phyloP scores from a whole-genome alignment of 768 basidiomycete genomes.

The Amanita polypyramis region DNA sequence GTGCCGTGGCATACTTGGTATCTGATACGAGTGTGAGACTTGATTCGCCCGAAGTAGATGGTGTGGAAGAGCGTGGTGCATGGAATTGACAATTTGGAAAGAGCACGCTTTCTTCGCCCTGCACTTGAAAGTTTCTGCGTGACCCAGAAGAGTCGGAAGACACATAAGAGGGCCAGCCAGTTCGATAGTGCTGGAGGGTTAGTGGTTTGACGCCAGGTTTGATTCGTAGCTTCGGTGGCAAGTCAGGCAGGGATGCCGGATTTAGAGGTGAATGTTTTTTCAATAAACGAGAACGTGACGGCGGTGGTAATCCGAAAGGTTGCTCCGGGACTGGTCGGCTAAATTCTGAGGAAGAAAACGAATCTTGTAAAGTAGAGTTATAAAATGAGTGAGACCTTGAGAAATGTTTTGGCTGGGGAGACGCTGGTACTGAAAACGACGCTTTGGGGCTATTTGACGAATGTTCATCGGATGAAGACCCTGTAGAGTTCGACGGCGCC shows the following conservation, averaged over 20 bases:
- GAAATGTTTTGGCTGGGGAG: neutral
- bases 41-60: constrained; percentile 19
- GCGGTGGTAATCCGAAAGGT: neutral
- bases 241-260: neutral
- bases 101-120: neutral
- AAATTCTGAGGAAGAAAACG: neutral
- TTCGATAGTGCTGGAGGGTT: neutral
- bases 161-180: neutral
- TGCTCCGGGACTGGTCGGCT: neutral
- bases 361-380: neutral
- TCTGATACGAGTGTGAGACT: constrained; percentile 18
- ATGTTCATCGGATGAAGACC: neutral
- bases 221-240: neutral
- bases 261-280: neutral
- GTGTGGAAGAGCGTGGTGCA: constrained; percentile 6
- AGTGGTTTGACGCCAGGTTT: neutral
- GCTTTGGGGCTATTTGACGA: neutral
- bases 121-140: neutral
- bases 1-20: constrained; percentile 21
- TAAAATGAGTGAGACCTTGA: neutral
- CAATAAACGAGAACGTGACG: neutral
- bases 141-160: neutral
- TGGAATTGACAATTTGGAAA: neutral
- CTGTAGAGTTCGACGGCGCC: neutral
- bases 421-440: neutral